Evolutionary conservation across 2,329 filamentous ascomycete genomes (phyloP), one percentile per base, ranked within the genome.

Genomic region (Paramyrothecium roridum): DNA sequence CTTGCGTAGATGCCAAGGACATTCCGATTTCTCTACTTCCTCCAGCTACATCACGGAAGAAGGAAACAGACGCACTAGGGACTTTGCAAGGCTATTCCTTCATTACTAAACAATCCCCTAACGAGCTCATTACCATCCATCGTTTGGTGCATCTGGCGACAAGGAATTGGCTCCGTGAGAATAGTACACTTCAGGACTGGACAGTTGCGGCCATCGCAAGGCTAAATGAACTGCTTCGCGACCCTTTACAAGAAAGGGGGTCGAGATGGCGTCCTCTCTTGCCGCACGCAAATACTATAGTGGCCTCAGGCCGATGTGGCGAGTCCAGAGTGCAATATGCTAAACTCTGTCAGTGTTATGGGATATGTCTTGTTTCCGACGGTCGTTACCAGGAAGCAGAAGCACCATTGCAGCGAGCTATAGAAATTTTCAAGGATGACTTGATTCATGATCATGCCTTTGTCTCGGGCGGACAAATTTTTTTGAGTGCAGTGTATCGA

Each of bases 1-100:
- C 71, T 6, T 75, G 66, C 47, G 67, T 79, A 50, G 68, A 74
- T 57, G 64, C 67, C 4, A 72, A 72, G 56, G 67, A 66, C 1
- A 73, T 77, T 45, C 69, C 74, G 10, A 61, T 57, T 53, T 68
- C 68, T 3, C 57, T 77, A 1, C 59, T 71, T 8, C 71, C 72
- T 2, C 8, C 3, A 2, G 52, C 12, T 0, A 13, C 50, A 7
- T 60, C 57, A 6, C 20, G 60, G 13, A 59, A 60, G 37, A 54
- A 62, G 46, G 55, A 62, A 58, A 56, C 61, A 19, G 8, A 61
- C 11, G 67, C 68, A 0, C 63, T 73, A 21, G 67, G 68, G 16
- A 65, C 59, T 8, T 60, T 74, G 2, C 64, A 56, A 8, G 66
- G 53, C 8, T 73, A 71, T 53, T 58, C 65, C 1, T 73, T 73